Base-by-base conservation (phyloP, 1,284 basidiomycete genomes). In the Ceratobasidium papillatum region DNA sequence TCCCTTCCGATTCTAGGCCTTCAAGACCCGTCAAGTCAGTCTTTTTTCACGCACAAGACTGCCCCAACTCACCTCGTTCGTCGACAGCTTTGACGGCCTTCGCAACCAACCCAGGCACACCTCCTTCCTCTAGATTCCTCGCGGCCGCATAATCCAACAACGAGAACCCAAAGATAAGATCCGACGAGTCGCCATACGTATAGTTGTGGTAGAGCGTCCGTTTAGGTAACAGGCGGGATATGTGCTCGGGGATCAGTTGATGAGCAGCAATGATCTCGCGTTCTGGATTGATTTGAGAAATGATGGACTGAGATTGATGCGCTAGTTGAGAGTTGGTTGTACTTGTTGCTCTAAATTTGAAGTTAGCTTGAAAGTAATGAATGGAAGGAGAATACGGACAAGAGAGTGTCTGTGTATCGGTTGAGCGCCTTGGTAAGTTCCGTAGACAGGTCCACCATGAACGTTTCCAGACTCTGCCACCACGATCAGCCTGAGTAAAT, bases 121-220 rank as follows among this genome's bases (percentile, higher is more conserved):
- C 88, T 11, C 88, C 87, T 52, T 94, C 91, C 47, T 85, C 86
- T n/a, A 93, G 82, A 62, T 88, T 88, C 76, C 94, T 90, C 3
- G 93, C 88, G 38, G 92, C 95, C 12, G 96, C 94, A 81, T 99
- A 99, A 81, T 99, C 96, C 68, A 92, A 90, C 71, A 99, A 84
- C 77, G 90, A 91, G 77, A 98, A 91, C 30, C 97, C 97, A 81
- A 99, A 99, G 61, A 99, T 93, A 43, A 99, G 85, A 80, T 94
- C 93, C 68, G 87, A 88, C 79, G 95, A 99, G 80, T 92, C 90
- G 27, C 97, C 98, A 51, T 98, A 93, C 78, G 88, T 87, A 74
- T 90, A 93, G 81, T 95, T 93, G 78, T 92, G 87, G 81, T 95
- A 94, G 78, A 89, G 83, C 32, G 89, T 85, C 27, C 87, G 88